Evolutionary conservation across 208 protist genomes (phyloP).

Genomic region (Zelonia costaricensis): DNA sequence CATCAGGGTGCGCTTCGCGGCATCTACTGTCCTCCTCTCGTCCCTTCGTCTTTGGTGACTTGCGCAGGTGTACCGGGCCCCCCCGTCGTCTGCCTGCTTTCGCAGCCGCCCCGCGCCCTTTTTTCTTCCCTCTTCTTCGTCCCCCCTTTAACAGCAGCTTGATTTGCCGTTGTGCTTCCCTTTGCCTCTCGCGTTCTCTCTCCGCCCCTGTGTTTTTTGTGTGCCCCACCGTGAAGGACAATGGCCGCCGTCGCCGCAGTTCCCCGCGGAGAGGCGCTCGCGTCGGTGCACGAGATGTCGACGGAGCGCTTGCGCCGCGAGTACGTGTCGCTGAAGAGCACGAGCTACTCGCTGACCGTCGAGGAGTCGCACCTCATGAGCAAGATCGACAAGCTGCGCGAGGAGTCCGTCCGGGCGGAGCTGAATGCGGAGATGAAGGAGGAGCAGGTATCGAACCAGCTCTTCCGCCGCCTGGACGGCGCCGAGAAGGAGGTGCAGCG

Average conservation of each 20-base stretch:
- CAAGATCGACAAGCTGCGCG: constrained; percentile 61
- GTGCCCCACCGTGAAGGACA: not conserved
- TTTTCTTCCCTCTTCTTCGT: too few relatives aligned
- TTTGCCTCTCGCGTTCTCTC: too few relatives aligned
- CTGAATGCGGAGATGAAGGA: constrained; percentile 79
- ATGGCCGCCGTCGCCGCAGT: constrained; percentile 22
- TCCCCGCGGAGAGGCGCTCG: constrained; percentile 15
- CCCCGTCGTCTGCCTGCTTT: too few relatives aligned
- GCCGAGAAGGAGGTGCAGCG: constrained; percentile 56
- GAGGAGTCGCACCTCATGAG: constrained; percentile 43
- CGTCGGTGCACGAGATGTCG: constrained; percentile 50
- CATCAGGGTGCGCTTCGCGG: too few relatives aligned
- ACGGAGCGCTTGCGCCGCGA: constrained; percentile 57
- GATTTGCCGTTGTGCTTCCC: too few relatives aligned
- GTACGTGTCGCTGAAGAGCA: constrained; percentile 51
- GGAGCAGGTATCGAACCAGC: constrained; percentile 73
- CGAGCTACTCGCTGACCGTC: constrained; percentile 32
- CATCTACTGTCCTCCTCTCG: too few relatives aligned
- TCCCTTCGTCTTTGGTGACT: too few relatives aligned
- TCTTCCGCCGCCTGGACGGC: constrained; percentile 70
- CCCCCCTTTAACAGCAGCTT: too few relatives aligned
- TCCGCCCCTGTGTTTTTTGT: not conserved
- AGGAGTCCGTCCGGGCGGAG: constrained; percentile 70
- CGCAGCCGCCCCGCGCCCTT: too few relatives aligned
- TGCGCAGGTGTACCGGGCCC: too few relatives aligned